Conservation (phyloP, 1,284 basidiomycete species). For the Melampsora larici-populina region DNA sequence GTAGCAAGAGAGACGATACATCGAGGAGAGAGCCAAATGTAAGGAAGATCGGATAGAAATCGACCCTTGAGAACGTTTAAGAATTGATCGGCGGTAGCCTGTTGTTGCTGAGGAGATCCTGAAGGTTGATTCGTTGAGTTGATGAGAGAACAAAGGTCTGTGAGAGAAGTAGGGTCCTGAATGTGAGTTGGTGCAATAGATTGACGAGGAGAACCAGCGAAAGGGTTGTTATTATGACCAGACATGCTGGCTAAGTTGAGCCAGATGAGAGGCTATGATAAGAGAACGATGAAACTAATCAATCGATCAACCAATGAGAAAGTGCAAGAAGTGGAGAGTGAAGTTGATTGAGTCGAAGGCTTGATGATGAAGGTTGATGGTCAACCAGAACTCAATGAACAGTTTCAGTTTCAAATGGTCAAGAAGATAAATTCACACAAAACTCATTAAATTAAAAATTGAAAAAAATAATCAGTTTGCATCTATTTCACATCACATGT, state of each 20-base stretch:
- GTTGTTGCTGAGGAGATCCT: conserved; percentile 11
- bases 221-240: background rate
- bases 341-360: background rate
- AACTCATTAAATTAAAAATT: too few relatives aligned
- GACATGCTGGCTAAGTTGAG: background rate
- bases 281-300: background rate
- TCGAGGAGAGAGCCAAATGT: conserved; percentile 54
- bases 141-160: conserved; percentile 13
- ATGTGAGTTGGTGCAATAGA: background rate
- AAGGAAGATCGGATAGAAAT: conserved; percentile 76
- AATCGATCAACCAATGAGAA: background rate
- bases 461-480: too few relatives aligned
- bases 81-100: conserved; percentile 32
- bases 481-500: too few relatives aligned
- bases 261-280: too few relatives aligned
- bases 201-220: conserved; percentile 9
- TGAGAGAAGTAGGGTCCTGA: conserved; percentile 8
- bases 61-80: conserved; percentile 73
- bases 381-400: background rate
- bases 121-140: conserved; percentile 8
- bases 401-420: too few relatives aligned
- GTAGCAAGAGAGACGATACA: conserved; percentile 77
- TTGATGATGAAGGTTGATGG: background rate
- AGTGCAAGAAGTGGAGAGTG: background rate
- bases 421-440: too few relatives aligned